phyloP scores from a whole-genome alignment of 345 rosid species.

The Hibiscus tridactylites region DNA sequence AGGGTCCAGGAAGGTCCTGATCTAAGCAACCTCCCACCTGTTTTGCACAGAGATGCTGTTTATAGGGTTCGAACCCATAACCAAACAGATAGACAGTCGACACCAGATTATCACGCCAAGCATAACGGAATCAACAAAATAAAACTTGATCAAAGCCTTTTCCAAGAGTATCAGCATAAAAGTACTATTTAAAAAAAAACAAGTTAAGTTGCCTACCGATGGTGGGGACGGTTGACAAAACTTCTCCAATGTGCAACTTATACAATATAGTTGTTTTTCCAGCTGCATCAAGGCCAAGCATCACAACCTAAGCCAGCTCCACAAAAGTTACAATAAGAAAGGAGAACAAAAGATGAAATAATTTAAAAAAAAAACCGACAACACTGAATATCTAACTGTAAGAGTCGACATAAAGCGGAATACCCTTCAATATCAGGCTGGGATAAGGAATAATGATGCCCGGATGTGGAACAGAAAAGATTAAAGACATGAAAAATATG shows the following conservation, averaged over 20 bases:
- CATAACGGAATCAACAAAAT: background rate
- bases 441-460: background rate
- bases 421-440: background rate
- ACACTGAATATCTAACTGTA: background rate
- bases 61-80: no score
- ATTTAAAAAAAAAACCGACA: background rate
- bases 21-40: no score
- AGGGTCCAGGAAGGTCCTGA: background rate
- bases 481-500: background rate
- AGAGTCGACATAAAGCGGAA: background rate
- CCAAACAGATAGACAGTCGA: no score
- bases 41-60: no score
- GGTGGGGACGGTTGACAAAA: constrained; percentile 91
- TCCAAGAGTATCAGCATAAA: background rate
- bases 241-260: constrained; percentile 97
- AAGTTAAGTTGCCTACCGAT: constrained; percentile 46
- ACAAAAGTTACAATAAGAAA: constrained; percentile 10
- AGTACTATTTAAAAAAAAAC: background rate
- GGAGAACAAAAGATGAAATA: background rate
- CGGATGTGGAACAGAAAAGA: background rate
- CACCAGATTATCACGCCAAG: background rate
- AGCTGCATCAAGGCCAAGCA: constrained; percentile 98
- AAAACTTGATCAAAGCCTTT: background rate
- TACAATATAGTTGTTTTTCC: constrained; percentile 94
- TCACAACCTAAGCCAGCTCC: constrained; percentile 65